phyloP scores from a whole-genome alignment of 202 grass and related monocot genomes.

The Zizania palustris region DNA sequence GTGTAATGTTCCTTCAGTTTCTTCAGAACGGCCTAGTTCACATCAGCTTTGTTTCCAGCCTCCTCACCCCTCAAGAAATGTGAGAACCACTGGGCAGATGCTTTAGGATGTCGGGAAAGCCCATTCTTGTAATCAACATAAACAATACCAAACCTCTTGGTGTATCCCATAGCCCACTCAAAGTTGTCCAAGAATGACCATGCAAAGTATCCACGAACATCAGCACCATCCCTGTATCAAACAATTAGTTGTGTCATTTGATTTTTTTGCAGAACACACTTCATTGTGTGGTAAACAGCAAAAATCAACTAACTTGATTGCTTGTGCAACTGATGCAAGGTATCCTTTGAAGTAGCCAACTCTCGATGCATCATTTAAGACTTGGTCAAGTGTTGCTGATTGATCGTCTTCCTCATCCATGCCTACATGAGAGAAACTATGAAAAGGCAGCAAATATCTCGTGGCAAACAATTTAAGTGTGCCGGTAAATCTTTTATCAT shows the following conservation, averaged over 20 bases:
- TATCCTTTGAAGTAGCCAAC: slow-evolving; percentile 86
- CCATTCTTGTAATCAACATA: slow-evolving; percentile 89
- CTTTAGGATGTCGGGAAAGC: slow-evolving; percentile 69
- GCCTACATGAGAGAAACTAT: slow-evolving; percentile 47
- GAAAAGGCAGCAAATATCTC: slow-evolving; percentile 25
- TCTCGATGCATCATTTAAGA: slow-evolving; percentile 77
- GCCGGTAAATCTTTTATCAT: neutral
- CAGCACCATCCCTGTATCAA: slow-evolving; percentile 65
- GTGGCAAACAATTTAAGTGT: neutral
- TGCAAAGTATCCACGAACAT: slow-evolving; percentile 79
- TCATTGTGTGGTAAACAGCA: neutral
- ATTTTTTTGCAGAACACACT: neutral
- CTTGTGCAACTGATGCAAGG: slow-evolving; percentile 60
- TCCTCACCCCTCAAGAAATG: slow-evolving; percentile 58
- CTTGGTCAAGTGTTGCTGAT: slow-evolving; percentile 56
- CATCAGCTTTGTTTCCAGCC: slow-evolving; percentile 28
- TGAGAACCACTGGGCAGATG: slow-evolving; percentile 77
- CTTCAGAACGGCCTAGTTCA: slow-evolving; percentile 27
- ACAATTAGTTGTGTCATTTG: slow-evolving; percentile 4
- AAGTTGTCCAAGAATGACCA: slow-evolving; percentile 81
- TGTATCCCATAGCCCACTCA: slow-evolving; percentile 87
- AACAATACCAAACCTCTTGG: slow-evolving; percentile 79
- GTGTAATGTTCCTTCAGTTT: slow-evolving; percentile 47
- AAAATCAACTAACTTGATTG: slow-evolving; percentile 63
- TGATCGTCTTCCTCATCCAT: slow-evolving; percentile 96